A percentile compares a stretch with the other conserved stretches of the same genome.
Evolutionary conservation across 1,284 basidiomycete species (phyloP).

Genomic region (Xerocomus nothofagi): DNA sequence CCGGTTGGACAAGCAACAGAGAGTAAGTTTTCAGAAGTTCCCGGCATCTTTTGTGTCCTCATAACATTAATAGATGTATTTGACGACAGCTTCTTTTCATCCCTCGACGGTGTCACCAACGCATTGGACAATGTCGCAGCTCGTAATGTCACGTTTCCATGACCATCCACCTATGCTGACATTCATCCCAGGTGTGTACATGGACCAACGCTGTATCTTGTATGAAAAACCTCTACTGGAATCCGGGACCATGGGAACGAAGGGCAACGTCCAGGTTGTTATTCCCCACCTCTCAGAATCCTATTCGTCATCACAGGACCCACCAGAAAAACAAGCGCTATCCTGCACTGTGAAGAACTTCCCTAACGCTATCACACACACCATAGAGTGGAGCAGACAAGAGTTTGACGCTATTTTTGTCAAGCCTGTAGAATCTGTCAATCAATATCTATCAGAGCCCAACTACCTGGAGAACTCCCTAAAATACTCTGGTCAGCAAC

Average conservation of each 20-base stretch:
- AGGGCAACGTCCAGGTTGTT: conserved; percentile 97
- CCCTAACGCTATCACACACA: conserved; percentile 98
- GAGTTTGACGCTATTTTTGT: conserved; percentile 94
- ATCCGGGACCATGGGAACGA: conserved; percentile 97
- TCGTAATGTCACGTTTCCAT: conserved; percentile 51
- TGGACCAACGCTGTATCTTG: conserved; percentile 99
- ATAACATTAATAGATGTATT: conserved; percentile 69
- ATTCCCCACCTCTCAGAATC: conserved; percentile 96
- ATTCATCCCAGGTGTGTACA: conserved; percentile 77
- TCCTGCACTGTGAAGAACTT: conserved; percentile 99
- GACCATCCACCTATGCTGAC: conserved; percentile 3
- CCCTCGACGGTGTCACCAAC: conserved; percentile 96
- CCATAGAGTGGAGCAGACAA: conserved; percentile 98
- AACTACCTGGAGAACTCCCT: conserved; percentile 93
- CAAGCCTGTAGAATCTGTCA: conserved; percentile 93
- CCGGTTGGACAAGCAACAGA: conserved; percentile 94
- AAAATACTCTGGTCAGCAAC: conserved; percentile 88
- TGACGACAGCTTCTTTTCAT: conserved; percentile 85
- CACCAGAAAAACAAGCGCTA: conserved; percentile 97
- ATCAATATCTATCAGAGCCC: conserved; percentile 95
- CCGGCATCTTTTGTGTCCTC: conserved; percentile 2
- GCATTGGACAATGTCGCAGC: conserved; percentile 98
- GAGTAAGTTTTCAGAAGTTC: conserved; percentile 52
- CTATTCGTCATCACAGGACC: conserved; percentile 98
- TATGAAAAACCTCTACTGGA: conserved; percentile 96